Percentiles rank a stretch among this genome's conserved stretches.
These are phyloP conservation scores for Glycine tomentella DNA, from an alignment of 306 rosid species.

Conservation along the genomic window DNA sequence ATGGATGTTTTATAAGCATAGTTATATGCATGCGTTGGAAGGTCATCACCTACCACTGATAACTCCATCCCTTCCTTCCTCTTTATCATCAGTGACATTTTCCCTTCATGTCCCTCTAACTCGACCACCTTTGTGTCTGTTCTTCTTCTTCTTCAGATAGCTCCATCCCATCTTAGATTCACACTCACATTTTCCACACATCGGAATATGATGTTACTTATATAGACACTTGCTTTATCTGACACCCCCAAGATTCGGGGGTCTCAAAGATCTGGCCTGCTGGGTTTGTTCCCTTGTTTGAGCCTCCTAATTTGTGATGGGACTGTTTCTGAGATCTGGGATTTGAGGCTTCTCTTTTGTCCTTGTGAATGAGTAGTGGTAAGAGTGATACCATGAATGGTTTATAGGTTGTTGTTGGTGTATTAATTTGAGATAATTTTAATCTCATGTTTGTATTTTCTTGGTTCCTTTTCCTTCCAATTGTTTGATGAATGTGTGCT, in stretches of 20 bases:
- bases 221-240: constrained; percentile 50
- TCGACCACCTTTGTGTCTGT: constrained; percentile 30
- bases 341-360: constrained; percentile 46
- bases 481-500: constrained; percentile 37
- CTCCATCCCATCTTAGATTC: constrained; percentile 82
- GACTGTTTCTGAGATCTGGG: constrained; percentile 71
- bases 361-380: constrained; percentile 41
- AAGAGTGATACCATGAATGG: background rate
- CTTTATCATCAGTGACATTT: constrained; percentile 44
- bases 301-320: constrained; percentile 47
- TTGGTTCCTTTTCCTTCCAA: background rate
- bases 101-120: constrained; percentile 44
- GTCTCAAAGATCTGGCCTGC: constrained; percentile 59
- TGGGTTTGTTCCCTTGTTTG: constrained; percentile 35
- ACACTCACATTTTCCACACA: constrained; percentile 53
- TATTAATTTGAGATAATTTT: constrained; percentile 37
- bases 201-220: constrained; percentile 31
- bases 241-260: constrained; percentile 45
- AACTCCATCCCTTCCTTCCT: constrained; percentile 74
- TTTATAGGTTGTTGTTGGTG: constrained; percentile 10
- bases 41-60: constrained; percentile 80
- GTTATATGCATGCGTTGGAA: constrained; percentile 52
- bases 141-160: constrained; percentile 50
- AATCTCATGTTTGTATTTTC: constrained; percentile 36
- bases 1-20: constrained; percentile 39